phyloP scores from a whole-genome alignment of 164 flowering plant genomes.

The Chimonanthus praecox region DNA sequence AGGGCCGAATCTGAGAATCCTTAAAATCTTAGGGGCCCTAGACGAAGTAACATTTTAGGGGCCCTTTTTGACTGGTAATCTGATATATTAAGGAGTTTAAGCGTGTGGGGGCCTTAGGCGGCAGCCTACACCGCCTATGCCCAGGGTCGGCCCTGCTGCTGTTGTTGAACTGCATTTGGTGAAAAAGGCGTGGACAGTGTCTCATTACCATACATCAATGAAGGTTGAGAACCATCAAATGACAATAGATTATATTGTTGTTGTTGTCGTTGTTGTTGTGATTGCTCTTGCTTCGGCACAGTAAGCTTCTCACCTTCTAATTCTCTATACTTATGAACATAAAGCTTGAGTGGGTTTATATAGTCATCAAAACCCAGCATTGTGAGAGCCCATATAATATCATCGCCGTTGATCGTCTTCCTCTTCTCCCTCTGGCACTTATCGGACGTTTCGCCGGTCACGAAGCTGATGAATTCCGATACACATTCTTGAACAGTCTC shows the following conservation, averaged over 20 bases:
- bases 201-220: slow-evolving; percentile 5
- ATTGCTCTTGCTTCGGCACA: slow-evolving; percentile 9
- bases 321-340: slow-evolving; percentile 53
- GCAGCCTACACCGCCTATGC: too few species aligned
- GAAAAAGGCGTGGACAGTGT: slow-evolving; percentile 3
- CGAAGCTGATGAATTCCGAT: slow-evolving; percentile 74
- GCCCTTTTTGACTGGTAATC: too few species aligned
- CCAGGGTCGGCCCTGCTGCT: neutral
- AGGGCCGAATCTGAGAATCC: too few species aligned
- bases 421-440: slow-evolving; percentile 84
- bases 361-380: slow-evolving; percentile 66
- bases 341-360: slow-evolving; percentile 45
- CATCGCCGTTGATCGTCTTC: slow-evolving; percentile 81
- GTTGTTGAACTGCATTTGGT: neutral
- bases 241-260: neutral
- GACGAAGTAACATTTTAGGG: too few species aligned
- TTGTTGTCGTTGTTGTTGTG: slow-evolving; percentile 8
- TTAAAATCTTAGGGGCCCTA: too few species aligned
- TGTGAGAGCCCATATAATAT: slow-evolving; percentile 73
- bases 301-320: slow-evolving; percentile 43
- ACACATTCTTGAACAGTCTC: slow-evolving; percentile 82
- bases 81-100: too few species aligned
- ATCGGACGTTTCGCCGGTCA: slow-evolving; percentile 71
- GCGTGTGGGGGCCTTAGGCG: too few species aligned
- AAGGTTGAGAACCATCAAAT: slow-evolving; percentile 1